phyloP scores from a whole-genome alignment of 2,329 filamentous ascomycete genomes.

The Colletotrichum sp. region DNA sequence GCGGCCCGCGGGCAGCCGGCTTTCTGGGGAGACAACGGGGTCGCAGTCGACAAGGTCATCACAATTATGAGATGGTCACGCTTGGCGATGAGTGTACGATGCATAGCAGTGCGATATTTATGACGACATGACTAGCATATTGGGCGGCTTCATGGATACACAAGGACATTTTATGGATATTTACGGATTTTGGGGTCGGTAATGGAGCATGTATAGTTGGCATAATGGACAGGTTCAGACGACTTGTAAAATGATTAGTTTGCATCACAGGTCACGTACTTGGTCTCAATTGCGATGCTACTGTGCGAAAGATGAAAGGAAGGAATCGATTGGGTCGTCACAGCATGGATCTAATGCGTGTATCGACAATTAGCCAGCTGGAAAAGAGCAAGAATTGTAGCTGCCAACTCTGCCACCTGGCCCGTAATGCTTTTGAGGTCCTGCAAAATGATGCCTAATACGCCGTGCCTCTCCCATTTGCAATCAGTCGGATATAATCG shows the following conservation, averaged over 20 bases:
- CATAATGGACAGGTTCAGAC: not conserved
- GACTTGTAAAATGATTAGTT: not conserved
- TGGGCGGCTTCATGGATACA: not conserved
- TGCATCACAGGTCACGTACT: not conserved
- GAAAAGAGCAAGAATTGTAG: not conserved
- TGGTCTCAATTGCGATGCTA: not conserved
- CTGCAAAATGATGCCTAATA: conserved; percentile 5
- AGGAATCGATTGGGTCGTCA: not conserved
- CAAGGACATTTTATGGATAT: not conserved
- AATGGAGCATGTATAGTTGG: not conserved
- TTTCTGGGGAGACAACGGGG: not conserved
- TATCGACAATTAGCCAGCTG: not conserved
- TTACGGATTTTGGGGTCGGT: not conserved
- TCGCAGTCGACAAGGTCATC: not conserved
- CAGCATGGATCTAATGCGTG: not conserved
- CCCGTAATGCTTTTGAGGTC: conserved; percentile 1
- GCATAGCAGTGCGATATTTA: not conserved
- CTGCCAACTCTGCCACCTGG: not conserved
- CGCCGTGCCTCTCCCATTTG: conserved; percentile 5
- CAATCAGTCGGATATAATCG: not conserved
- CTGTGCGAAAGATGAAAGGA: not conserved
- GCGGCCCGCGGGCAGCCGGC: not conserved
- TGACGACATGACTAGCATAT: conserved; percentile 14
- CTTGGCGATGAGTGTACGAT: not conserved
- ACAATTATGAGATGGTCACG: not conserved